Percentiles rank a stretch among this genome's conserved stretches.
phyloP scores from a whole-genome alignment of 2,329 filamentous ascomycete genomes.

The Venturia aucupariae region DNA sequence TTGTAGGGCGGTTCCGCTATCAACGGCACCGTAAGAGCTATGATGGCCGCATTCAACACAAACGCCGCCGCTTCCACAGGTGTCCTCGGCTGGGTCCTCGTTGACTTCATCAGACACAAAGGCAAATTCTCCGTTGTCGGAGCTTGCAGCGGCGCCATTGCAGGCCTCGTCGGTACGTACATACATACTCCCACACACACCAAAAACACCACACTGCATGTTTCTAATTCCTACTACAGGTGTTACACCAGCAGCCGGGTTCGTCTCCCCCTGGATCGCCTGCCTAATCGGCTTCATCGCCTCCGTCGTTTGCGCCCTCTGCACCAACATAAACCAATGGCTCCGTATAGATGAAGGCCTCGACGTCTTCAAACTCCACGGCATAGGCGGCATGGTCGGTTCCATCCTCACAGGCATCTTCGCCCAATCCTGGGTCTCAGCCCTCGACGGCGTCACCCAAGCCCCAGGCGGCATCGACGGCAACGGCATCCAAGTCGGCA shows the following conservation, averaged over 20 bases:
- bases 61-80: constrained; percentile 47
- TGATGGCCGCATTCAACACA: constrained; percentile 49
- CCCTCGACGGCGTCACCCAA: constrained; percentile 41
- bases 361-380: constrained; percentile 52
- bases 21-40: constrained; percentile 43
- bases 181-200: neutral
- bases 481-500: constrained; percentile 45
- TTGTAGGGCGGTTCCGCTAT: constrained; percentile 42
- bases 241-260: constrained; percentile 49
- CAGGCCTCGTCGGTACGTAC: constrained; percentile 43
- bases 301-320: constrained; percentile 39
- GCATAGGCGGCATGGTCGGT: constrained; percentile 48
- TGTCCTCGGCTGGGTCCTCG: constrained; percentile 44
- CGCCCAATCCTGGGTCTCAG: constrained; percentile 38
- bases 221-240: neutral
- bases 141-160: constrained; percentile 49
- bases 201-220: neutral
- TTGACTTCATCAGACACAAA: constrained; percentile 43
- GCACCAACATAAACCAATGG: constrained; percentile 45
- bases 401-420: constrained; percentile 51
- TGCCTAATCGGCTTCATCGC: constrained; percentile 49
- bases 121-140: constrained; percentile 48
- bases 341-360: constrained; percentile 48
- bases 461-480: constrained; percentile 45
- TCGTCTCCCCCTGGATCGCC: constrained; percentile 44